These are phyloP conservation scores for Stachybotrys chartarum DNA, from an alignment of 2,329 filamentous ascomycete genomes.

Conservation along the genomic window DNA sequence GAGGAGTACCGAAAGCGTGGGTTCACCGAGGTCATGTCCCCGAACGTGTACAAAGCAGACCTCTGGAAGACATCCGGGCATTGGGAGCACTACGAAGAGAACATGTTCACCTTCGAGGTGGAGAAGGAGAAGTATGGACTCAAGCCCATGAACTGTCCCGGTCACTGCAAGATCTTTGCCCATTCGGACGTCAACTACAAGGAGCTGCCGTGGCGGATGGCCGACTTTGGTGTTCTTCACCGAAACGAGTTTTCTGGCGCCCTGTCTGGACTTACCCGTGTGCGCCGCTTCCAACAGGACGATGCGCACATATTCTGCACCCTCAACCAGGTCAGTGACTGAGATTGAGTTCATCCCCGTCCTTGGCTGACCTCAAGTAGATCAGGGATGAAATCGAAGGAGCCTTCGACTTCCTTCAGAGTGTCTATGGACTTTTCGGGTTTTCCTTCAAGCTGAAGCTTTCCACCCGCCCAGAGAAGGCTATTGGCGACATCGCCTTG, in stretches of 20 bases:
- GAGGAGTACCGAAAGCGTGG: constrained; percentile 88
- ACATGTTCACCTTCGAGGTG: constrained; percentile 72
- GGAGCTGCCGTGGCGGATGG: constrained; percentile 85
- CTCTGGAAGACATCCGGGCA: constrained; percentile 95
- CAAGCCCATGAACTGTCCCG: constrained; percentile 98
- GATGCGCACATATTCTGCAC: constrained; percentile 92
- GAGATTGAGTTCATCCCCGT: background rate
- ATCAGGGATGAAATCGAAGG: constrained; percentile 54
- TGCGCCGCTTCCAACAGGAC: constrained; percentile 91
- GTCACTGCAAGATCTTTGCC: constrained; percentile 82
- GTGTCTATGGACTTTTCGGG: constrained; percentile 58
- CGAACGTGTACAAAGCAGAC: constrained; percentile 88
- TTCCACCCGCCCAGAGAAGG: constrained; percentile 84
- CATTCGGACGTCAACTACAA: constrained; percentile 75
- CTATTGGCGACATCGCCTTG: constrained; percentile 74
- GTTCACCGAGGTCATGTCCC: constrained; percentile 91
- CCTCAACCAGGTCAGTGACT: constrained; percentile 23
- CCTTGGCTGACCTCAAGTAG: constrained; percentile 8
- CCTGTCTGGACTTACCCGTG: constrained; percentile 81
- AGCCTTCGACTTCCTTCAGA: constrained; percentile 79
- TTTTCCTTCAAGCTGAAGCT: constrained; percentile 86
- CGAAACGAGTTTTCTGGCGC: constrained; percentile 93
- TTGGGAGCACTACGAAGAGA: constrained; percentile 79
- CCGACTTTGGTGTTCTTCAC: constrained; percentile 93
- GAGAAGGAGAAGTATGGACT: constrained; percentile 70